Evolutionary conservation across 2,329 filamentous ascomycete species (phyloP).

Genomic region (Grosmannia serpens): DNA sequence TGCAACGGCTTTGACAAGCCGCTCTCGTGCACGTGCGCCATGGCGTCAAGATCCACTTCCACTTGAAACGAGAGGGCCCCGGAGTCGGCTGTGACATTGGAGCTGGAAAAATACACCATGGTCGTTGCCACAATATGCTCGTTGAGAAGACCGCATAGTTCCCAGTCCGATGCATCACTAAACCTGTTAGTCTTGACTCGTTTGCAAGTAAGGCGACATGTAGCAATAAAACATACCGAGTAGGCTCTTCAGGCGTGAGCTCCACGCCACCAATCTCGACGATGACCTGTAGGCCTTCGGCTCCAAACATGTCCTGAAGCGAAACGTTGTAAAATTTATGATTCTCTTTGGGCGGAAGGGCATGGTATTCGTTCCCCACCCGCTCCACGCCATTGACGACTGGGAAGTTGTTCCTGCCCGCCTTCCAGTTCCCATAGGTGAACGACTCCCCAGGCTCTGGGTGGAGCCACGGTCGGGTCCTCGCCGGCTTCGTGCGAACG

Average conservation of each 20-base stretch:
- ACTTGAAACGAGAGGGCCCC: slow-evolving; percentile 29
- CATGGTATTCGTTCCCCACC: not conserved
- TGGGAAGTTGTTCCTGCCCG: slow-evolving; percentile 4
- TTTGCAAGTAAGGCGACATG: too few relatives aligned
- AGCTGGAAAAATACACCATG: slow-evolving; percentile 37
- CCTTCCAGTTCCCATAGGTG: slow-evolving; percentile 13
- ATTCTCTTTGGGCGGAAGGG: not conserved
- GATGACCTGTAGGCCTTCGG: slow-evolving; percentile 45
- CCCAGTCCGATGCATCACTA: slow-evolving; percentile 14
- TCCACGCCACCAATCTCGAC: slow-evolving; percentile 49
- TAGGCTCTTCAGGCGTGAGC: slow-evolving; percentile 41
- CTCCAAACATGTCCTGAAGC: slow-evolving; percentile 16
- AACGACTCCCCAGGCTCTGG: slow-evolving; percentile 10
- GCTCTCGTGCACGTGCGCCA: not conserved
- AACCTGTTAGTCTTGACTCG: too few relatives aligned
- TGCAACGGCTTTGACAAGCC: not conserved
- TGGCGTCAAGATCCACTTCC: slow-evolving; percentile 3
- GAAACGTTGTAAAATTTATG: slow-evolving; percentile 1
- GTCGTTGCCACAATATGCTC: slow-evolving; percentile 44
- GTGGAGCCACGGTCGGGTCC: not conserved
- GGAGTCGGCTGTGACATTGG: slow-evolving; percentile 33
- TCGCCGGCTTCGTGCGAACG: too few relatives aligned
- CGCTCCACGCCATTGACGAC: too few relatives aligned
- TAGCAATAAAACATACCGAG: too few relatives aligned
- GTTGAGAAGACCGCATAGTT: slow-evolving; percentile 34